phyloP scores from a whole-genome alignment of 176 grass and related monocot species.

The Chloris gayana region DNA sequence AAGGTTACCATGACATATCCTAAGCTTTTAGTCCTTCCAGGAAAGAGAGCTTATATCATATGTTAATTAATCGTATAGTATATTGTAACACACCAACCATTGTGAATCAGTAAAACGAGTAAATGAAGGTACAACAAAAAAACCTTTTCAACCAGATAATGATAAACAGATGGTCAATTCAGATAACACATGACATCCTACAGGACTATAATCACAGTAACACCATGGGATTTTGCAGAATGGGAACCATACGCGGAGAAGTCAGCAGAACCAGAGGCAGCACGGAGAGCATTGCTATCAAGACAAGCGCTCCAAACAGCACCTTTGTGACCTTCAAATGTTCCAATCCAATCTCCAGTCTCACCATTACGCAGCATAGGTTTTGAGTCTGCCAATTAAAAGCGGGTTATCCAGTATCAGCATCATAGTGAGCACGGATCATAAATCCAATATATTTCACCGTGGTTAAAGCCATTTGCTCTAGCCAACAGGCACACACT shows the following conservation, averaged over 20 bases:
- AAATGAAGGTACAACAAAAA: neutral
- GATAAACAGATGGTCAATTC: neutral
- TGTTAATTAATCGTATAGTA: neutral
- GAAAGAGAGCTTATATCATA: neutral
- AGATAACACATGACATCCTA: neutral
- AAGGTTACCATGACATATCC: neutral
- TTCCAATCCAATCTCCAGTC: conserved; percentile 99
- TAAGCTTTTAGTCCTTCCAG: neutral
- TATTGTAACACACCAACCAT: neutral
- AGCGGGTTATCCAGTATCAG: conserved; percentile 14
- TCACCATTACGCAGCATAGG: conserved; percentile 99
- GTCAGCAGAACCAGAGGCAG: conserved; percentile 93
- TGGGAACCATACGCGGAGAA: conserved; percentile 82
- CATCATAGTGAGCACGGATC: neutral
- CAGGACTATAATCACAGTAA: neutral
- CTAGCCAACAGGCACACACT: neutral
- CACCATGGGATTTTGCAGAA: neutral
- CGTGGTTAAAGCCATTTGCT: neutral
- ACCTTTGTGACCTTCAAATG: conserved; percentile 98
- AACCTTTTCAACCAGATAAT: neutral
- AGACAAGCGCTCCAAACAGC: conserved; percentile 98
- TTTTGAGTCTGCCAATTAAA: conserved; percentile 69
- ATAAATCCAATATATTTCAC: neutral
- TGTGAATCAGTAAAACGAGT: neutral
- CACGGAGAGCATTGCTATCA: conserved; percentile 81